A percentile compares a stretch with the other conserved stretches of the same genome.
Conservation (phyloP, 2,329 filamentous ascomycete genomes). For the Neonectria faginata region DNA sequence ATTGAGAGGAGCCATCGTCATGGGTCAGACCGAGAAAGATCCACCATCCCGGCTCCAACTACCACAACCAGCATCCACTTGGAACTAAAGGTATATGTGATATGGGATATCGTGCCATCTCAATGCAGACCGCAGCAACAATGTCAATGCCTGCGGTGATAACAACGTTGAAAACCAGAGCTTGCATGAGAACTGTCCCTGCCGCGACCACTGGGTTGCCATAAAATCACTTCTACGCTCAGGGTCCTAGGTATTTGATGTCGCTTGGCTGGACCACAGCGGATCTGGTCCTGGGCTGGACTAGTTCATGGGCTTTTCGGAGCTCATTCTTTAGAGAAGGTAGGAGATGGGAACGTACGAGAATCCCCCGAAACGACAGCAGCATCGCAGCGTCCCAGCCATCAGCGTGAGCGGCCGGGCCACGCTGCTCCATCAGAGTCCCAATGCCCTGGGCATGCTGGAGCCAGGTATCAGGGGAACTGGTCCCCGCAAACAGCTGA, state of each 20-base stretch:
- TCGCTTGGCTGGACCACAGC: conserved; percentile 12
- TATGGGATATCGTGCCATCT: conserved; percentile 45
- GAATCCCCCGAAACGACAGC: conserved; percentile 52
- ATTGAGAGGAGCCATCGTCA: conserved; percentile 35
- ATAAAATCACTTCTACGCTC: conserved; percentile 13
- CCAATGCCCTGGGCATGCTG: conserved; percentile 55
- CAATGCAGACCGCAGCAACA: conserved; percentile 34
- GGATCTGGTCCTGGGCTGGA: neutral
- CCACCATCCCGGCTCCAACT: conserved; percentile 33
- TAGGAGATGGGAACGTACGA: conserved; percentile 46
- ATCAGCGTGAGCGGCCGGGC: conserved; percentile 50
- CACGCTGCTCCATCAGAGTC: conserved; percentile 54
- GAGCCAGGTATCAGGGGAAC: conserved; percentile 52
- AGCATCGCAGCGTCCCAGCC: conserved; percentile 54
- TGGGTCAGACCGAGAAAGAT: conserved; percentile 34
- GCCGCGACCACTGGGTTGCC: conserved; percentile 14
- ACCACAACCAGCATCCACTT: conserved; percentile 40
- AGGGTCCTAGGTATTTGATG: conserved; percentile 5
- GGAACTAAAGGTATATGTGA: conserved; percentile 42
- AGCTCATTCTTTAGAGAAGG: neutral
- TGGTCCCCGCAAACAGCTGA: conserved; percentile 58
- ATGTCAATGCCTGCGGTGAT: conserved; percentile 9
- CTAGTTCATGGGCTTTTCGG: neutral
- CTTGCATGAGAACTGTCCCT: conserved; percentile 9
- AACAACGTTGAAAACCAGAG: conserved; percentile 6